Conservation (phyloP, 345 rosid genomes). For the Laguncularia racemosa region DNA sequence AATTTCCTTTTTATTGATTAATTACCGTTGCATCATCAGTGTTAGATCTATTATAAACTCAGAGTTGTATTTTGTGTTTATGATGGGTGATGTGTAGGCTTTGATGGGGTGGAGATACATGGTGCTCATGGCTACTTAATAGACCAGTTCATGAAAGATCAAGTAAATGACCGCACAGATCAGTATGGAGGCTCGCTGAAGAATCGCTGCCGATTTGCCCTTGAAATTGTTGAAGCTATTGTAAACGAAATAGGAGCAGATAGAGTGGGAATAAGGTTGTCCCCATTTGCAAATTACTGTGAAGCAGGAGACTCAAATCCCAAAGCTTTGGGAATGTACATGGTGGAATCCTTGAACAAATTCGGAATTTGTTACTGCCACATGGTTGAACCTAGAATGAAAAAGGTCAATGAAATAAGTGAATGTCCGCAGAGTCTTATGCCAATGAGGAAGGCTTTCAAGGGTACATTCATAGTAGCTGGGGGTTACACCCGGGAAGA, state of each 20-base stretch:
- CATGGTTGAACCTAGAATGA: constrained; percentile 62
- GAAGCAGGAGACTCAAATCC: constrained; percentile 65
- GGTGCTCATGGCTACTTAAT: constrained; percentile 65
- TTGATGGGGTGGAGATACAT: constrained; percentile 80
- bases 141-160: constrained; percentile 70
- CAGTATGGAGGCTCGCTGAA: constrained; percentile 61
- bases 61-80: neutral
- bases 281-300: constrained; percentile 42
- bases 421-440: constrained; percentile 28
- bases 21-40: no score
- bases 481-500: constrained; percentile 52
- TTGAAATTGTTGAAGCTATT: constrained; percentile 61
- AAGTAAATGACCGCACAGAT: constrained; percentile 63
- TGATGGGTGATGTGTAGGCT: constrained; percentile 28
- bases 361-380: constrained; percentile 59
- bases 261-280: constrained; percentile 60
- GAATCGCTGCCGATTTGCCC: constrained; percentile 57
- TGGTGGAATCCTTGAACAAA: constrained; percentile 52
- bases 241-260: constrained; percentile 62
- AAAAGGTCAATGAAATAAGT: constrained; percentile 12
- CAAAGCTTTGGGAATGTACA: constrained; percentile 44
- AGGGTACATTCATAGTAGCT: constrained; percentile 50
- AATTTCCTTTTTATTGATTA: no score
- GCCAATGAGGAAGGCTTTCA: constrained; percentile 62
- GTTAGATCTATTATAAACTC: no score